Conservation (phyloP, 805 yeast genomes). For the Candida vartiovaarae region DNA sequence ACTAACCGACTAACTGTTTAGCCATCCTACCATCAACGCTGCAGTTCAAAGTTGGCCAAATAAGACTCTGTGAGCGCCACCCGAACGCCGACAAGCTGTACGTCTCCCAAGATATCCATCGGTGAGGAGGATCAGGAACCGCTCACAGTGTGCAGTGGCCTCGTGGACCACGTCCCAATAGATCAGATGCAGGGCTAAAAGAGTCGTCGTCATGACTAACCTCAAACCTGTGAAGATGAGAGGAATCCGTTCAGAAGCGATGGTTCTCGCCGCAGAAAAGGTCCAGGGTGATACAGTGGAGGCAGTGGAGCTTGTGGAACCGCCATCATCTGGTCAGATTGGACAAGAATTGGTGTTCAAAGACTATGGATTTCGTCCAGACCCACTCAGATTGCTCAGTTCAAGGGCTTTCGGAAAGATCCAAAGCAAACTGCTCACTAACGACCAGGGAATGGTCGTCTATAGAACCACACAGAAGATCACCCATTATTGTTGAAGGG, state of each 20-base stretch:
- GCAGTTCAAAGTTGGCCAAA: slow-evolving; percentile 40
- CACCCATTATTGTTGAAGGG: slow-evolving; percentile 1
- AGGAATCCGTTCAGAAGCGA: slow-evolving; percentile 55
- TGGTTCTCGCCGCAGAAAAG: slow-evolving; percentile 55
- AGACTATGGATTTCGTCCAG: slow-evolving; percentile 12
- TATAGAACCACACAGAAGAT: slow-evolving; percentile 4
- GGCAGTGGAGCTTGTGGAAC: slow-evolving; percentile 39
- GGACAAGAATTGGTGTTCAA: slow-evolving; percentile 38
- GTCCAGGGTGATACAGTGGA: slow-evolving; percentile 5
- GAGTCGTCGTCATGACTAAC: slow-evolving; percentile 50
- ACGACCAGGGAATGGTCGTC: slow-evolving; percentile 7
- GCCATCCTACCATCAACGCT: slow-evolving; percentile 19
- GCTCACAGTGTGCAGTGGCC: slow-evolving; percentile 51
- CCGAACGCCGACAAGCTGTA: slow-evolving; percentile 54
- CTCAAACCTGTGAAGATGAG: slow-evolving; percentile 57
- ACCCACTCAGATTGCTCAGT: slow-evolving; percentile 4
- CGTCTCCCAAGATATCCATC: slow-evolving; percentile 40
- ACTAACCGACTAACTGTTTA: not conserved
- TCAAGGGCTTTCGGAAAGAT: slow-evolving; percentile 12
- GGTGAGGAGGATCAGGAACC: not conserved
- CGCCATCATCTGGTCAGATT: slow-evolving; percentile 31
- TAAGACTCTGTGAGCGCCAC: slow-evolving; percentile 39
- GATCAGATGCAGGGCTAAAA: slow-evolving; percentile 30
- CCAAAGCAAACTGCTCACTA: slow-evolving; percentile 8
- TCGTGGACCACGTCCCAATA: slow-evolving; percentile 37